phyloP scores from a whole-genome alignment of 1,284 basidiomycete species.

The Abortiporus biennis region DNA sequence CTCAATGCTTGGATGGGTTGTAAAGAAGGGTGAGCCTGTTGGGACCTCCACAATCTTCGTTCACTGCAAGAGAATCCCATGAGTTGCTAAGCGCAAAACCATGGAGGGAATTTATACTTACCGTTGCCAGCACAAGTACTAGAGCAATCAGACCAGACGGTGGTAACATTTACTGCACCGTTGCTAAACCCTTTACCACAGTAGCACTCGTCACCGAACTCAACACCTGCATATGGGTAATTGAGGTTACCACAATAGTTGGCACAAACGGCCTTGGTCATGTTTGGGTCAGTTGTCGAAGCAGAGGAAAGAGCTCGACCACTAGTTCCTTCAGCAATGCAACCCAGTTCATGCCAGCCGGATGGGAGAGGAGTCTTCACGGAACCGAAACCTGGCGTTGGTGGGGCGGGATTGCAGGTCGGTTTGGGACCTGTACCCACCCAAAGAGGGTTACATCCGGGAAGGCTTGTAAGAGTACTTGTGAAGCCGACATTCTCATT shows the following conservation, averaged over 20 bases:
- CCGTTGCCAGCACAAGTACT: slow-evolving; percentile 8
- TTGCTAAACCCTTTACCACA: slow-evolving; percentile 9
- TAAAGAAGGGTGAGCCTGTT: slow-evolving; percentile 7
- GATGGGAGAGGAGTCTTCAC: slow-evolving; percentile 4
- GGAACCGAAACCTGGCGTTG: slow-evolving; percentile 7
- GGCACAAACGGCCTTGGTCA: slow-evolving; percentile 9
- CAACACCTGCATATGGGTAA: slow-evolving; percentile 10
- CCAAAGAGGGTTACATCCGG: slow-evolving; percentile 12
- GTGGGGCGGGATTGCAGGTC: slow-evolving; percentile 8
- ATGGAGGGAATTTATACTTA: slow-evolving; percentile 1
- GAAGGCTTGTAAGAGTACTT: slow-evolving; percentile 4
- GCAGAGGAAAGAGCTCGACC: slow-evolving; percentile 9
- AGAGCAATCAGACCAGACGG: slow-evolving; percentile 5
- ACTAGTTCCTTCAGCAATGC: slow-evolving; percentile 10
- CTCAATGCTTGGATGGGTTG: slow-evolving; percentile 4
- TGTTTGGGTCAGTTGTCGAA: slow-evolving; percentile 6
- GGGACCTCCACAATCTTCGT: slow-evolving; percentile 10
- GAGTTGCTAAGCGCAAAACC: too few species aligned
- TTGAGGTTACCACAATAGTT: slow-evolving; percentile 7
- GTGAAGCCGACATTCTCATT: slow-evolving; percentile 9
- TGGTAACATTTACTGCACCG: slow-evolving; percentile 4
- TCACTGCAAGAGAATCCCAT: slow-evolving; percentile 1
- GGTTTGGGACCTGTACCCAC: slow-evolving; percentile 11
- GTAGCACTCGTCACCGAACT: slow-evolving; percentile 9
- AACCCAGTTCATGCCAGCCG: slow-evolving; percentile 11